Evolutionary conservation across 2,329 filamentous ascomycete genomes (phyloP).

Genomic region (Aulographum hederae): DNA sequence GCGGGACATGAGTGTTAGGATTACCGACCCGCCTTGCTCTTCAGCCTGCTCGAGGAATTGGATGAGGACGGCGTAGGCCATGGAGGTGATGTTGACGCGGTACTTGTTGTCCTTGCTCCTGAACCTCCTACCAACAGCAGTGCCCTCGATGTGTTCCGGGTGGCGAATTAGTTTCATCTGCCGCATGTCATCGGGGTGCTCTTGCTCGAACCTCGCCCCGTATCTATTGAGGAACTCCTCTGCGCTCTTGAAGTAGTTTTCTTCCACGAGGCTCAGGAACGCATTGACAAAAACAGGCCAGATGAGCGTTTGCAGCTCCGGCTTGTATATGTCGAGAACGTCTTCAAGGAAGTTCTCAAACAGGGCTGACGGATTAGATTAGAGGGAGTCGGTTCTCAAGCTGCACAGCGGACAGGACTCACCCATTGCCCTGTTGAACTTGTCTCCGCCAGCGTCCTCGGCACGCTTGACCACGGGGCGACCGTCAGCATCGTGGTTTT

Average conservation of each 20-base stretch:
- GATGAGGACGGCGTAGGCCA: slow-evolving; percentile 66
- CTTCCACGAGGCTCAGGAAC: slow-evolving; percentile 59
- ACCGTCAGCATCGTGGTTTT: slow-evolving; percentile 64
- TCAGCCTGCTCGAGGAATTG: slow-evolving; percentile 80
- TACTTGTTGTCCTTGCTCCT: slow-evolving; percentile 78
- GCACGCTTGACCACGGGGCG: slow-evolving; percentile 47
- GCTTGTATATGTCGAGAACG: slow-evolving; percentile 88
- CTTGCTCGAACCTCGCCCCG: slow-evolving; percentile 50
- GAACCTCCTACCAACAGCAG: slow-evolving; percentile 64
- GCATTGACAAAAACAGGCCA: slow-evolving; percentile 95
- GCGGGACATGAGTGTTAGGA: slow-evolving; percentile 50
- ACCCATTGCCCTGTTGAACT: slow-evolving; percentile 58
- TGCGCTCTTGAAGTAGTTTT: slow-evolving; percentile 49
- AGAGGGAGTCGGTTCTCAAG: no score
- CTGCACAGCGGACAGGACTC: no score
- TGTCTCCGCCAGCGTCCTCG: slow-evolving; percentile 54
- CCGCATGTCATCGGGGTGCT: slow-evolving; percentile 66
- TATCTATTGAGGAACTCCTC: slow-evolving; percentile 55
- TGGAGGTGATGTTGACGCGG: slow-evolving; percentile 70
- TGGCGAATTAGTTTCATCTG: slow-evolving; percentile 55
- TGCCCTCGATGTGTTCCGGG: slow-evolving; percentile 61
- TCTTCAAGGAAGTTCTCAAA: slow-evolving; percentile 76
- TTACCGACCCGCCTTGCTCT: slow-evolving; percentile 59
- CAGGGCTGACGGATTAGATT: slow-evolving; percentile 32
- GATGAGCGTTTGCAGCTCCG: slow-evolving; percentile 69